These are phyloP conservation scores for Allantophomopsis cytisporea DNA, from an alignment of 2,329 filamentous ascomycete genomes.

Conservation along the genomic window DNA sequence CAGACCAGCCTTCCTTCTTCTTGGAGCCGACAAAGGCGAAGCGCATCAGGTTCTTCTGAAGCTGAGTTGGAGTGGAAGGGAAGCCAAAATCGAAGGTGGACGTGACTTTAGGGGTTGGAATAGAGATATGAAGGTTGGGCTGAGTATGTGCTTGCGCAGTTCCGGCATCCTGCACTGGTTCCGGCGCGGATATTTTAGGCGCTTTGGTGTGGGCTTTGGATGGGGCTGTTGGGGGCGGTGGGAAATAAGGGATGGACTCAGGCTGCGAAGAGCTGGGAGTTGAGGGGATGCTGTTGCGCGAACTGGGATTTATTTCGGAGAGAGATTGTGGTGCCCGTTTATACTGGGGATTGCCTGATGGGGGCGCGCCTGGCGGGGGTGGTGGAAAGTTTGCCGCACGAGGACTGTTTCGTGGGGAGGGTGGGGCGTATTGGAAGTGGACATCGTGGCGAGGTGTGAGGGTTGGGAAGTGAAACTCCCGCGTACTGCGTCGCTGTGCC, in stretches of 20 bases:
- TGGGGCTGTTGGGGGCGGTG: constrained; percentile 3
- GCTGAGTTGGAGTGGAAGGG: constrained; percentile 69
- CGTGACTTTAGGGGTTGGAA: constrained; percentile 6
- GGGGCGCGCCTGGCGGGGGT: constrained; percentile 4
- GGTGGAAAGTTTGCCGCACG: constrained; percentile 14
- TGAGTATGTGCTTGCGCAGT: constrained; percentile 6
- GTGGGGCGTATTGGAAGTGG: constrained; percentile 45
- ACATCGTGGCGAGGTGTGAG: constrained; percentile 28
- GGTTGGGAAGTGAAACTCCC: constrained; percentile 44
- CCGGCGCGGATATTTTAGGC: neutral
- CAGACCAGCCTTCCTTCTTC: constrained; percentile 70
- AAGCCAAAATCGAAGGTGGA: constrained; percentile 67
- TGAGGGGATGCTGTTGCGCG: too few species aligned
- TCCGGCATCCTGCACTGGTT: constrained; percentile 1
- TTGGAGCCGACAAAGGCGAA: constrained; percentile 68
- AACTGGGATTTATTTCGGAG: neutral
- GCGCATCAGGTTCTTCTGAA: constrained; percentile 81
- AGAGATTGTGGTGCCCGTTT: neutral
- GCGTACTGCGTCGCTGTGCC: constrained; percentile 4
- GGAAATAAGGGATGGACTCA: neutral
- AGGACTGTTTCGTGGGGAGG: constrained; percentile 24
- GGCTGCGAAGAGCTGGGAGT: neutral
- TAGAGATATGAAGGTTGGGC: constrained; percentile 10
- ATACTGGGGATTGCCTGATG: constrained; percentile 1
- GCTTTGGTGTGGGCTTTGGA: neutral